phyloP scores from a whole-genome alignment of 352 stramenopile species.

The Salisapilia sapeloensis region DNA sequence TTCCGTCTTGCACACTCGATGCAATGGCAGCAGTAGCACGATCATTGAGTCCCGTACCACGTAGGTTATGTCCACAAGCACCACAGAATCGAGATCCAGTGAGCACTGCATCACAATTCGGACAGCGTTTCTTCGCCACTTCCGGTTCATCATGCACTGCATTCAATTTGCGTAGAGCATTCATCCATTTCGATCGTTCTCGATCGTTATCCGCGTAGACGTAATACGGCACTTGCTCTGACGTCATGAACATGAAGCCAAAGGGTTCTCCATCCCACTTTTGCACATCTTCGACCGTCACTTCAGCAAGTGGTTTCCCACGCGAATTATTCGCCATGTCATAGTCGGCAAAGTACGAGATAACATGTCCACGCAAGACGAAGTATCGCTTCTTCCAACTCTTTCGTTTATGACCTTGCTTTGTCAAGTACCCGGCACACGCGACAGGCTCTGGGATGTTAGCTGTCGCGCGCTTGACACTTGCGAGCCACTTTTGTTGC shows the following conservation, averaged over 20 bases:
- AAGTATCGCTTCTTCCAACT: slow-evolving; percentile 87
- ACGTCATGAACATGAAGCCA: slow-evolving; percentile 84
- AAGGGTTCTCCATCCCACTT: slow-evolving; percentile 75
- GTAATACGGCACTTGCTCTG: slow-evolving; percentile 80
- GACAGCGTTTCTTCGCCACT: slow-evolving; percentile 66
- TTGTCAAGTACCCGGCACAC: slow-evolving; percentile 75
- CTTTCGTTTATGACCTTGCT: slow-evolving; percentile 82
- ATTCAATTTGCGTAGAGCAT: slow-evolving; percentile 61
- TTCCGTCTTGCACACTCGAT: slow-evolving; percentile 4
- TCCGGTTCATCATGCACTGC: slow-evolving; percentile 48
- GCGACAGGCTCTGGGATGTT: slow-evolving; percentile 57
- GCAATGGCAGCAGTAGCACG: slow-evolving; percentile 11
- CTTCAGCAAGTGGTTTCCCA: slow-evolving; percentile 62
- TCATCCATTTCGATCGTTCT: slow-evolving; percentile 81
- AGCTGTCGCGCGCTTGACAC: slow-evolving; percentile 44
- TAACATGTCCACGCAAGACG: slow-evolving; percentile 51
- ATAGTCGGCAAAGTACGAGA: slow-evolving; percentile 78
- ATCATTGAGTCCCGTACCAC: slow-evolving; percentile 49
- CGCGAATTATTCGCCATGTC: slow-evolving; percentile 71
- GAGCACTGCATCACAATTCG: slow-evolving; percentile 70
- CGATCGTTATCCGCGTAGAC: slow-evolving; percentile 81
- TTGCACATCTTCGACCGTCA: slow-evolving; percentile 70
- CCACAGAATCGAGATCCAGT: slow-evolving; percentile 79
- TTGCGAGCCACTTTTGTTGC: slow-evolving; percentile 73
- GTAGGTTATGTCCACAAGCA: slow-evolving; percentile 75